A percentile compares a stretch with the other conserved stretches of the same genome.
Conservation (phyloP, 2,329 filamentous ascomycete genomes). For the Colletotrichum magnum region DNA sequence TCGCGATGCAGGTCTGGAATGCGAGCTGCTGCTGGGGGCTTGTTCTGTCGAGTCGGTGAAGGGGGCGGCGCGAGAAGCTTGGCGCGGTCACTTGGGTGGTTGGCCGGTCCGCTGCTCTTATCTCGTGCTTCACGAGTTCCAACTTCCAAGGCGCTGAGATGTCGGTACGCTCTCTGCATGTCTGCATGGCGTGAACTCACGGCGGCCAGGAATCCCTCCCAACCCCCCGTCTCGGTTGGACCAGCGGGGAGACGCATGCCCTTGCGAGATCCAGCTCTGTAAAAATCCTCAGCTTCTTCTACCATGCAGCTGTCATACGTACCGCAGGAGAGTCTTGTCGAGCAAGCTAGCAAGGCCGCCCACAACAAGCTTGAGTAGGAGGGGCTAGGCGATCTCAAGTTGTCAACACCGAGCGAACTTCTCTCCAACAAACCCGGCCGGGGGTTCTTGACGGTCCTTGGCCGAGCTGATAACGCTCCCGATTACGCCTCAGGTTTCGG, state of each 20-base stretch:
- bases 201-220: background rate
- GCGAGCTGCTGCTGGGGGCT: slow-evolving; percentile 21
- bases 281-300: too few relatives aligned
- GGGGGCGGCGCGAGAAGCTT: slow-evolving; percentile 5
- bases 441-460: background rate
- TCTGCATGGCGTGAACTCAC: background rate
- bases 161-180: background rate
- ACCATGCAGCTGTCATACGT: too few relatives aligned
- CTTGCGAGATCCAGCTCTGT: too few relatives aligned
- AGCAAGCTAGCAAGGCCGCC: too few relatives aligned
- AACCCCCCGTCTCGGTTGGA: background rate
- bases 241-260: background rate
- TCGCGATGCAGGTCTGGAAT: slow-evolving; percentile 29
- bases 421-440: background rate
- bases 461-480: background rate
- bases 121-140: background rate
- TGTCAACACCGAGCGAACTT: slow-evolving; percentile 4
- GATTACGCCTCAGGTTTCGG: slow-evolving; percentile 5
- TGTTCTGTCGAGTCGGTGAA: slow-evolving; percentile 23
- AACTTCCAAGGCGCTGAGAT: background rate
- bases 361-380: background rate
- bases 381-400: background rate
- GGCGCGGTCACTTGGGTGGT: background rate
- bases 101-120: slow-evolving; percentile 6
- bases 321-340: too few relatives aligned